Evolutionary conservation across 78 protist genomes (phyloP), one percentile per base, ranked within the genome.

Genomic region (Dictyostelium brefeldianum): DNA sequence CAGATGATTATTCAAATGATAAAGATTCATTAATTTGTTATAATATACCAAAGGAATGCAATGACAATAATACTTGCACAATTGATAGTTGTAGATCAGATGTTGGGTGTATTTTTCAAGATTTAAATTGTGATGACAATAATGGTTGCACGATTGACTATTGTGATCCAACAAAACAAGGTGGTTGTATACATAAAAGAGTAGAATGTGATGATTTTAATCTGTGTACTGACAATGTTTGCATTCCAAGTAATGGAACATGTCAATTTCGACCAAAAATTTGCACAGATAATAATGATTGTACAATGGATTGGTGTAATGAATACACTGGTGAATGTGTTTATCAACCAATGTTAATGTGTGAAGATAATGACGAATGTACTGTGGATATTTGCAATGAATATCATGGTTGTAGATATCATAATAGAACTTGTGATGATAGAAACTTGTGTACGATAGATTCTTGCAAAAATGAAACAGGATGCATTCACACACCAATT

Each of bases 11-110:
- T 51, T 14, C 10, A 14, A 51, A 3, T 51, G 15, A 51, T 51
- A 51, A 3, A 4, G 15, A 51, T 51, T 36, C 43, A 36, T 36
- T 36, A 36, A 36, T 36, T 36, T 36, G 43, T 36, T 36, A 3
- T 36, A 36, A 36, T 36, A 36, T 36, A 36, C 43, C 43, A 36
- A 36, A 36, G 43, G 43, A 36, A 79, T 89, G 94, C 25, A 73
- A 87, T 70, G 92, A 87, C 67, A n/a, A 17, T n/a, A 80, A 87
- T 64, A 14, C 14, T 14, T 87, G 92, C 67, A 87, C 92, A 27
- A 4, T 54, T 70, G 81, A 87, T n/a, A 77, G 1, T 18, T 87
- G 84, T 73, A 83, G 77, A 29, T 14, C 14, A 36, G 18, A n/a
- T 14, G 7, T 43, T 20, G 93, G 93, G 18, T 89, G 94, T 73